A percentile compares a stretch with the other conserved stretches of the same genome.
These are phyloP conservation scores for Lecanicillium sp. DNA, from an alignment of 2,329 filamentous ascomycete genomes.

Conservation along the genomic window DNA sequence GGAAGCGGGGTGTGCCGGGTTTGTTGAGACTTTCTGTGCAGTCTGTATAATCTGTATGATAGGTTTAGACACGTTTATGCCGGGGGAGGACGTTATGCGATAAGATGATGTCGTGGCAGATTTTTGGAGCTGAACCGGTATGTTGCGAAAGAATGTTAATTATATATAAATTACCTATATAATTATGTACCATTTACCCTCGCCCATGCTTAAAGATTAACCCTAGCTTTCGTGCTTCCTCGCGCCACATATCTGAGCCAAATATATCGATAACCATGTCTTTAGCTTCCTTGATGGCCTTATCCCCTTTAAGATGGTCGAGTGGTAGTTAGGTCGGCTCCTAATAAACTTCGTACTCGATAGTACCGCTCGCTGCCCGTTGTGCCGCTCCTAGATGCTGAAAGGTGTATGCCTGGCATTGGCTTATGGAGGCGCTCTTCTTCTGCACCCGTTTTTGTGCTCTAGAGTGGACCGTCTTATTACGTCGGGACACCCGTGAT, in stretches of 20 bases:
- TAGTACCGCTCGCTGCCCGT: neutral
- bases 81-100: too few relatives aligned
- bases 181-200: too few relatives aligned
- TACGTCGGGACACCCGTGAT: neutral
- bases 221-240: neutral
- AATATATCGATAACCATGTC: neutral
- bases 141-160: too few relatives aligned
- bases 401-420: neutral
- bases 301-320: neutral
- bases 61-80: too few relatives aligned
- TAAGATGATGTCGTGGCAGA: too few relatives aligned
- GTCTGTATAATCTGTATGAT: too few relatives aligned
- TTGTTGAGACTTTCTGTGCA: too few relatives aligned
- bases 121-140: too few relatives aligned
- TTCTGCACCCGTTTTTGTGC: neutral
- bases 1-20: too few relatives aligned
- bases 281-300: neutral
- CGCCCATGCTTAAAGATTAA: too few relatives aligned
- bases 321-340: neutral
- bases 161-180: too few relatives aligned
- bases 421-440: neutral
- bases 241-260: neutral
- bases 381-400: neutral
- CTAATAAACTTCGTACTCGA: constrained; percentile 1
- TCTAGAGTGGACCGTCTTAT: neutral